Conservation (phyloP, 331 rosid genomes). For the Stylosanthes scabra region DNA sequence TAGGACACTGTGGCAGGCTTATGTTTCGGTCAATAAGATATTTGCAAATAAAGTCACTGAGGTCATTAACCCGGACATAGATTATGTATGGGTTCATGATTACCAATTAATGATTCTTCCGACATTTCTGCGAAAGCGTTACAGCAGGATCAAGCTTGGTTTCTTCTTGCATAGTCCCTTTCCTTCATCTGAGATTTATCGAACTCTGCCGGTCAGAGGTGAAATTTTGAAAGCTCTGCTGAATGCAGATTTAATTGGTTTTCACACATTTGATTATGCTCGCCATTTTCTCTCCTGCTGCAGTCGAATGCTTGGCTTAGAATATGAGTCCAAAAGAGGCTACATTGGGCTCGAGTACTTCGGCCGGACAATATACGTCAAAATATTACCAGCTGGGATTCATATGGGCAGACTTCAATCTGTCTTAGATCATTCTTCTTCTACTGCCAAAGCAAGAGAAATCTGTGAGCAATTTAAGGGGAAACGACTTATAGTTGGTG, state of each 20-base stretch:
- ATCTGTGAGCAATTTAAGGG: slow-evolving; percentile 61
- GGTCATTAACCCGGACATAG: slow-evolving; percentile 65
- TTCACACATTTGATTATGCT: slow-evolving; percentile 89
- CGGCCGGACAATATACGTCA: slow-evolving; percentile 76
- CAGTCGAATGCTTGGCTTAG: slow-evolving; percentile 76
- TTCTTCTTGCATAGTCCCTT: slow-evolving; percentile 70
- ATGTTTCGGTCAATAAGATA: slow-evolving; percentile 72
- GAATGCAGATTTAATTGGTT: slow-evolving; percentile 76
- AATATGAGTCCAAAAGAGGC: slow-evolving; percentile 72
- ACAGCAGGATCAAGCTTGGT: slow-evolving; percentile 64
- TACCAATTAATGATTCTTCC: slow-evolving; percentile 93
- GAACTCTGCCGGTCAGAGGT: slow-evolving; percentile 72
- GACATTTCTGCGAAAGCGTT: slow-evolving; percentile 65
- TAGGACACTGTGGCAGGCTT: slow-evolving; percentile 73
- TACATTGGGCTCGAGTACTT: slow-evolving; percentile 76
- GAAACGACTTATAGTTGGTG: slow-evolving; percentile 65
- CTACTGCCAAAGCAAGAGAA: slow-evolving; percentile 57
- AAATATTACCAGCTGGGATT: slow-evolving; percentile 78
- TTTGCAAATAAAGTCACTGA: slow-evolving; percentile 76
- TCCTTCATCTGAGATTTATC: slow-evolving; percentile 79
- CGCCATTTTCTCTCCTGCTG: slow-evolving; percentile 84
- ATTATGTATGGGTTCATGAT: slow-evolving; percentile 91
- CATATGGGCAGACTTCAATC: slow-evolving; percentile 78
- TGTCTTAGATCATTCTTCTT: slow-evolving; percentile 57
- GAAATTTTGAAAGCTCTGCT: slow-evolving; percentile 75